Conservation (phyloP, 768 basidiomycete species). For the Lyophyllum atratum region DNA sequence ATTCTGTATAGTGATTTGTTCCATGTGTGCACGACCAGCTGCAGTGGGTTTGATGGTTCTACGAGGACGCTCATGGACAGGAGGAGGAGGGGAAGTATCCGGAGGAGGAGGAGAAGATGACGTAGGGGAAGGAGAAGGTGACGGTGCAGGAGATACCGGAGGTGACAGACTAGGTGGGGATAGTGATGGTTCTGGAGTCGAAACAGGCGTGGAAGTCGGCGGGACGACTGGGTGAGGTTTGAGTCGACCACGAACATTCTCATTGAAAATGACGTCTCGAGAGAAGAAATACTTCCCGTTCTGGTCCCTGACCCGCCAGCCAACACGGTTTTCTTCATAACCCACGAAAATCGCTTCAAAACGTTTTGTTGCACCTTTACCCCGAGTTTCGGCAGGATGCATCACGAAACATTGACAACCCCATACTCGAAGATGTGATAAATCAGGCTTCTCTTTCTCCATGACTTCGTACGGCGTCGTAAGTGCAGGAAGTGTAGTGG, state of each 20-base stretch:
- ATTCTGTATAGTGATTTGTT: background rate
- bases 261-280: no score
- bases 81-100: background rate
- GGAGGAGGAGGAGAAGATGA: background rate
- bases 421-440: conserved; percentile 30
- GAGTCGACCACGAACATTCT: no score
- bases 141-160: no score
- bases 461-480: conserved; percentile 22
- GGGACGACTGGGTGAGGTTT: conserved; percentile 4
- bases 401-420: conserved; percentile 26
- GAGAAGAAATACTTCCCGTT: no score
- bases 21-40: background rate
- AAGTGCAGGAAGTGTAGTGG: conserved; percentile 19
- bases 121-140: conserved; percentile 2
- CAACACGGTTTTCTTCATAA: background rate
- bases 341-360: no score
- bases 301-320: no score
- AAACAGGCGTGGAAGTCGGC: no score
- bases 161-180: no score
- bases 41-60: background rate
- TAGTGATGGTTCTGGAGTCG: background rate
- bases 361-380: conserved; percentile 15
- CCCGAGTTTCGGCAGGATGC: conserved; percentile 19
- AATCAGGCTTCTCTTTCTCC: conserved; percentile 22
- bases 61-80: background rate